phyloP scores from a whole-genome alignment of 1,284 basidiomycete species.

The Pseudozyma sp. region DNA sequence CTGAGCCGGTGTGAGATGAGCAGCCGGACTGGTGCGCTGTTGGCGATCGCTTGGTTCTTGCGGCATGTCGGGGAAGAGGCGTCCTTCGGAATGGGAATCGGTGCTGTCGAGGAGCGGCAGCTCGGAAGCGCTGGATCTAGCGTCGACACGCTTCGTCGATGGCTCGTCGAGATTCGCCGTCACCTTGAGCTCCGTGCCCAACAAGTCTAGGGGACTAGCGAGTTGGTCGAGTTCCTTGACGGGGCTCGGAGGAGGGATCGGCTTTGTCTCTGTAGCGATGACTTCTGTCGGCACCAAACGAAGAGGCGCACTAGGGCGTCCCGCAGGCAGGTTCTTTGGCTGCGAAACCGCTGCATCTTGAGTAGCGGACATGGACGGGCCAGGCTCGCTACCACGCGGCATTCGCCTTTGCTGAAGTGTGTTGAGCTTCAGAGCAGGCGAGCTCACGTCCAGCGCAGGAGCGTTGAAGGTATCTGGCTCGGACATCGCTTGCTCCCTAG shows the following conservation, averaged over 20 bases:
- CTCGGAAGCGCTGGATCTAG: background rate
- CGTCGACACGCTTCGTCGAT: background rate
- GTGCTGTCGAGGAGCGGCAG: conserved; percentile 12
- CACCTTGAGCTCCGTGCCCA: conserved; percentile 54
- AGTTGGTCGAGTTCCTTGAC: conserved; percentile 37
- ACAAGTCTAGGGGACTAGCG: conserved; percentile 53
- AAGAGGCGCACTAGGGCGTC: conserved; percentile 38
- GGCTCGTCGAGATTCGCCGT: conserved; percentile 17
- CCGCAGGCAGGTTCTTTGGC: conserved; percentile 3
- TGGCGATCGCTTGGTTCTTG: background rate
- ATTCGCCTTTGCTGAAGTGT: conserved; percentile 19
- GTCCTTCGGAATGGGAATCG: conserved; percentile 5
- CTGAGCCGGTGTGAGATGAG: conserved; percentile 53
- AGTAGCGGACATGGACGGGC: conserved; percentile 1
- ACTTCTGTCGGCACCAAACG: conserved; percentile 6
- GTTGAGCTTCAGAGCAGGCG: conserved; percentile 9
- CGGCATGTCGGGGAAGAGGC: conserved; percentile 11
- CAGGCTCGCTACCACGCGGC: conserved; percentile 42
- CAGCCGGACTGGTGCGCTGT: background rate
- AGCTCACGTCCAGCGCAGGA: background rate
- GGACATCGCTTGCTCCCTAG: conserved; percentile 33
- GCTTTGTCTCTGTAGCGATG: conserved; percentile 35
- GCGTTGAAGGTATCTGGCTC: background rate
- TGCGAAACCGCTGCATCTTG: background rate
- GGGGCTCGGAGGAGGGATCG: conserved; percentile 51